A percentile compares a stretch with the other conserved stretches of the same genome.
Conservation (phyloP, 768 basidiomycete species). For the Hypholoma sublateritium region DNA sequence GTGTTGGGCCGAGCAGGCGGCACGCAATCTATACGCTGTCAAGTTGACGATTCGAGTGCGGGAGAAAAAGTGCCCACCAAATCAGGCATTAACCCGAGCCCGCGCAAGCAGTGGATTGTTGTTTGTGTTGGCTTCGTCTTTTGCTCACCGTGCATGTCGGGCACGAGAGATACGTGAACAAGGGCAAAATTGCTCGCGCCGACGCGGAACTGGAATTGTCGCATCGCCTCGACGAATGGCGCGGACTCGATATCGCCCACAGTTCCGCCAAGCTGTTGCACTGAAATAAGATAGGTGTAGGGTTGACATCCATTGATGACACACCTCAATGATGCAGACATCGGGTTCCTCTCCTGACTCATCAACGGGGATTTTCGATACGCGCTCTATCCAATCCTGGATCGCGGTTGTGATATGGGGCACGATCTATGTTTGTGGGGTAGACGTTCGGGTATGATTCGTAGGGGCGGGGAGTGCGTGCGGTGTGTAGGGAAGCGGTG, state of each 20-base stretch:
- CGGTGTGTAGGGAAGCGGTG: neutral
- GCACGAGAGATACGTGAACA: constrained; percentile 96
- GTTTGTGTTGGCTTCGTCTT: constrained; percentile 99
- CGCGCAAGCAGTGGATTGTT: constrained; percentile 89
- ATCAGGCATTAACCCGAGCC: constrained; percentile 91
- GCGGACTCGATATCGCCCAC: constrained; percentile 99
- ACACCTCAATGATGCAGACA: constrained; percentile 95
- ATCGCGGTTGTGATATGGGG: constrained; percentile 97
- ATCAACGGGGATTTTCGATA: constrained; percentile 92
- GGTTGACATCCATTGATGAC: neutral
- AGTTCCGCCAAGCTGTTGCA: constrained; percentile 87
- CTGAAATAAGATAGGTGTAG: neutral
- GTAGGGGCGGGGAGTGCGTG: neutral
- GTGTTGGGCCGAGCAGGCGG: constrained; percentile 76
- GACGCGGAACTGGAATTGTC: constrained; percentile 99
- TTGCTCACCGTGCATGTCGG: constrained; percentile 97
- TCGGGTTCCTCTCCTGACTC: constrained; percentile 92
- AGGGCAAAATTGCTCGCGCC: constrained; percentile 96
- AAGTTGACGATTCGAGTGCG: neutral
- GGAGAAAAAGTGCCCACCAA: constrained; percentile 52
- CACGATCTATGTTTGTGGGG: constrained; percentile 60
- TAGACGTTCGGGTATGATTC: neutral
- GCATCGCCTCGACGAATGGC: constrained; percentile 97
- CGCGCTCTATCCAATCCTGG: constrained; percentile 97
- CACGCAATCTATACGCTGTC: constrained; percentile 76